Conservation (phyloP, 768 basidiomycete genomes). For the Tricholoma saponaceum region DNA sequence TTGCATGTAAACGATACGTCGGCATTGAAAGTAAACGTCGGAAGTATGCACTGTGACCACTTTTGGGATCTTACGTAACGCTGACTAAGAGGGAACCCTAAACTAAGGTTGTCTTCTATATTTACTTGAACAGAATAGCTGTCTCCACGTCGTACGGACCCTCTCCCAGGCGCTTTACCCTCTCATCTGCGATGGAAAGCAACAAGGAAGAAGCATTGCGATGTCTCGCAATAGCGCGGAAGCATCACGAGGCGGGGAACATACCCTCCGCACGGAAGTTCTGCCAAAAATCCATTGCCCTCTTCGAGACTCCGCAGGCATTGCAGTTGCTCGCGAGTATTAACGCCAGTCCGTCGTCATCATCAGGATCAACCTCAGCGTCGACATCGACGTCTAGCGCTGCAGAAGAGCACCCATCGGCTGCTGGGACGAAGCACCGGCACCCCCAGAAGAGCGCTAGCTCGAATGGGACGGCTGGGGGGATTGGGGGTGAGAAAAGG, state of each 20-base stretch:
- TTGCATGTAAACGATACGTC: too few relatives aligned
- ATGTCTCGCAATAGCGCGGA: conserved; percentile 75
- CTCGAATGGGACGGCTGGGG: conserved; percentile 43
- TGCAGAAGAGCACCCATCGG: conserved; percentile 66
- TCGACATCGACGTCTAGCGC: conserved; percentile 36
- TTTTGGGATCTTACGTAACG: conserved; percentile 2
- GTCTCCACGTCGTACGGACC: conserved; percentile 15
- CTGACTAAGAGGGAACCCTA: conserved; percentile 5
- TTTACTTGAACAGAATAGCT: conserved; percentile 7
- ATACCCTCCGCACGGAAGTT: conserved; percentile 80
- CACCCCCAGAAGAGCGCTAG: conserved; percentile 26
- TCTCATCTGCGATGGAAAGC: conserved; percentile 55
- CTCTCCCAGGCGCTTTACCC: conserved; percentile 2
- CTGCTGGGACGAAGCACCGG: conserved; percentile 68
- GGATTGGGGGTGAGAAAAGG: conserved; percentile 69
- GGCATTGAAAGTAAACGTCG: too few relatives aligned
- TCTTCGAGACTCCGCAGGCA: conserved; percentile 80
- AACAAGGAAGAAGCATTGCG: conserved; percentile 89
- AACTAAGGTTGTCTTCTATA: background rate
- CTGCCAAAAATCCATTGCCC: conserved; percentile 79
- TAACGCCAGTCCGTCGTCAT: conserved; percentile 49
- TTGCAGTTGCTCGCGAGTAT: conserved; percentile 62
- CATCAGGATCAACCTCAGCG: conserved; percentile 38
- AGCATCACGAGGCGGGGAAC: conserved; percentile 70
- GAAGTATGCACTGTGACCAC: too few relatives aligned